phyloP scores from a whole-genome alignment of 1,284 basidiomycete species.

The Leccinum pachyderme region DNA sequence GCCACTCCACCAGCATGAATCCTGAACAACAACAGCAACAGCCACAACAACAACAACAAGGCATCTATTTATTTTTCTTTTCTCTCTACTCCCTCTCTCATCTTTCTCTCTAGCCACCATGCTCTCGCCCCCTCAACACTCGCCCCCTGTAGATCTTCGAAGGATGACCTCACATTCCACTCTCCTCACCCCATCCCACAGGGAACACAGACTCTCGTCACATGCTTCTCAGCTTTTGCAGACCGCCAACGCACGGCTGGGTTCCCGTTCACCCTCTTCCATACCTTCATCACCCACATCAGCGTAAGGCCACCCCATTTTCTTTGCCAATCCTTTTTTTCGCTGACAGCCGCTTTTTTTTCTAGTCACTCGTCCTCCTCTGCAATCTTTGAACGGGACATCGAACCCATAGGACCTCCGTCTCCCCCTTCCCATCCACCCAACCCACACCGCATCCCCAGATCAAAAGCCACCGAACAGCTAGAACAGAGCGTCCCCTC shows the following conservation, averaged over 20 bases:
- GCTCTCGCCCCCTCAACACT: conserved; percentile 18
- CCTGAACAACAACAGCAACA: background rate
- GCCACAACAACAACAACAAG: conserved; percentile 17
- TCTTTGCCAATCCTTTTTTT: conserved; percentile 9
- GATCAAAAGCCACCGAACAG: conserved; percentile 66
- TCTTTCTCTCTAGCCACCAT: conserved; percentile 15
- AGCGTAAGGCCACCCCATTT: conserved; percentile 43
- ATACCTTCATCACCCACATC: conserved; percentile 77
- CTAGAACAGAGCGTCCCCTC: conserved; percentile 72
- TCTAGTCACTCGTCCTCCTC: conserved; percentile 71
- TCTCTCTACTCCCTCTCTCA: background rate
- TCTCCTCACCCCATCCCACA: conserved; percentile 37
- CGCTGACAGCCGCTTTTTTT: conserved; percentile 9
- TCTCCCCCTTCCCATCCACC: conserved; percentile 43
- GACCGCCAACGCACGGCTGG: conserved; percentile 38
- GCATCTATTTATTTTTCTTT: conserved; percentile 5
- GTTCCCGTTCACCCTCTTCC: conserved; percentile 61
- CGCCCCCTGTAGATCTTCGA: conserved; percentile 41
- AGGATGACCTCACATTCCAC: conserved; percentile 44
- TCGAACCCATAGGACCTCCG: conserved; percentile 60
- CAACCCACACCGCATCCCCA: conserved; percentile 69
- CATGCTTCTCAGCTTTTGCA: conserved; percentile 46
- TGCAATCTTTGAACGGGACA: conserved; percentile 81
- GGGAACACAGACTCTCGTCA: conserved; percentile 42
- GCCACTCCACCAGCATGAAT: background rate